phyloP scores from a whole-genome alignment of 495 filamentous ascomycete genomes.

The Cenococcum geophilum region DNA sequence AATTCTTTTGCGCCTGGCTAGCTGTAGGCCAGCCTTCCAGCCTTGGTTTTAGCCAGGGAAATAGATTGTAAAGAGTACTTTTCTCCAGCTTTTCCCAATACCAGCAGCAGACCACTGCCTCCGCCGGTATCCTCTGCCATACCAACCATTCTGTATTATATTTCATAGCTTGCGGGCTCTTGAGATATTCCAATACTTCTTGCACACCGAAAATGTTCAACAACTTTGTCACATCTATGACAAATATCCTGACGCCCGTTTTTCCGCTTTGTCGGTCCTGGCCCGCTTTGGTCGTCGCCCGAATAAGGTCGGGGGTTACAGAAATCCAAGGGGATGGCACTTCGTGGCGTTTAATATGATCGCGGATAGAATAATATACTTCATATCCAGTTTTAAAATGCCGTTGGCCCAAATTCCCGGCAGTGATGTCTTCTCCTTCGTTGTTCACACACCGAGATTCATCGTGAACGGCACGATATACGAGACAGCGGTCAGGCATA shows the following conservation, averaged over 20 bases:
- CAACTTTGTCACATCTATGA: not conserved
- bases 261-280: not conserved
- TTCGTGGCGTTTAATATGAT: not conserved
- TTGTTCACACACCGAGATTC: not conserved
- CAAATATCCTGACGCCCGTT: not conserved
- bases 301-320: not conserved
- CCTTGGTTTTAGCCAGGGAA: not conserved
- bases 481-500: not conserved
- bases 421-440: not conserved
- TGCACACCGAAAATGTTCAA: not conserved
- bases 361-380: not conserved
- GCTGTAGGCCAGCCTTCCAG: not conserved
- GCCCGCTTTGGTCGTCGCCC: not conserved
- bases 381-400: not conserved
- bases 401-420: not conserved
- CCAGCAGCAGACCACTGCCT: not conserved
- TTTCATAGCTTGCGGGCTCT: not conserved
- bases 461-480: not conserved
- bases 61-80: not conserved
- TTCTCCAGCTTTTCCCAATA: not conserved
- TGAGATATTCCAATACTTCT: not conserved
- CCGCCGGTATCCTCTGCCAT: not conserved
- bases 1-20: not conserved
- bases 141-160: not conserved
- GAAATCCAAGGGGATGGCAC: not conserved